phyloP scores from a whole-genome alignment of 352 stramenopile genomes.

The Phytophthora brassicae region DNA sequence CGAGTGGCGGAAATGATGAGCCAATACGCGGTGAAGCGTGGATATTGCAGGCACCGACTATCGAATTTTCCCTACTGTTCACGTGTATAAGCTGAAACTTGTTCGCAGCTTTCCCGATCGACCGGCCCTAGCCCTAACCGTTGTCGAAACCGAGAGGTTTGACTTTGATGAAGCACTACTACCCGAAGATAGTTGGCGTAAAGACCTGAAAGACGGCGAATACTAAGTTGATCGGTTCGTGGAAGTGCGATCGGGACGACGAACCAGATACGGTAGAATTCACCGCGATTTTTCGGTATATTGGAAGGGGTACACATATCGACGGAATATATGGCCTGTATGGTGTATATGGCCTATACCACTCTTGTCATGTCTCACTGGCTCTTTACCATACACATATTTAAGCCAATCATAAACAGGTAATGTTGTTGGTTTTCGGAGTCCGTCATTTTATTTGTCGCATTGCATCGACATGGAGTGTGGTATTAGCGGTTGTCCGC shows the following conservation, averaged over 20 bases:
- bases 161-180: slow-evolving; percentile 33
- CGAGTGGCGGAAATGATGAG: not conserved
- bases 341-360: too few species aligned
- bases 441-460: too few species aligned
- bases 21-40: not conserved
- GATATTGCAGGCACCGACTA: not conserved
- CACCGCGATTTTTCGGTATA: not conserved
- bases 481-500: too few species aligned
- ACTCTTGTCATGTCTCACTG: too few species aligned
- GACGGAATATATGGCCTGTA: too few species aligned
- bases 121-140: not conserved
- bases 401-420: too few species aligned
- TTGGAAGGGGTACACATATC: not conserved
- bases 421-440: too few species aligned
- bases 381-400: too few species aligned
- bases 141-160: not conserved
- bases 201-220: not conserved
- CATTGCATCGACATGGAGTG: too few species aligned
- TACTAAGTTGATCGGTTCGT: not conserved
- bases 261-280: not conserved
- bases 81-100: not conserved
- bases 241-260: not conserved
- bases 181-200: slow-evolving; percentile 16
- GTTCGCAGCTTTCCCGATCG: not conserved
- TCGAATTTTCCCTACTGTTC: not conserved